A percentile compares a stretch with the other conserved stretches of the same genome.
phyloP scores from a whole-genome alignment of 108 stramenopile genomes.

The Pseudonitzschia delicatissima region DNA sequence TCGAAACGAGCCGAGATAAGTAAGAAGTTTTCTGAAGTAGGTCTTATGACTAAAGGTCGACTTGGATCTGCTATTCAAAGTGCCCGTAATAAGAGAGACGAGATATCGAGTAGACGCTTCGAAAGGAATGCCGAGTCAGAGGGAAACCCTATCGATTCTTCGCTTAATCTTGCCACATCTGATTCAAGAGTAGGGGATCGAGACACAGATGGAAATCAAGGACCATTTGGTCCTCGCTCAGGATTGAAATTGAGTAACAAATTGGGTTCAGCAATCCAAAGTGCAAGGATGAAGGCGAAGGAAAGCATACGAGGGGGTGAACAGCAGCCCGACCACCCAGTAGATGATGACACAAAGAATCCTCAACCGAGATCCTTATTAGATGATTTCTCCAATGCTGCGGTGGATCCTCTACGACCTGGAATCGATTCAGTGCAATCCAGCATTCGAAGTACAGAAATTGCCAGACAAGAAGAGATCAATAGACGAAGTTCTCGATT shows the following conservation, averaged over 20 bases:
- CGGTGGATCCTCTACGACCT: not conserved
- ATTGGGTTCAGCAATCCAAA: slow-evolving; percentile 39
- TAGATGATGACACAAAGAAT: not conserved
- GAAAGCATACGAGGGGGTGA: slow-evolving; percentile 8
- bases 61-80: slow-evolving; percentile 41
- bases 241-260: slow-evolving; percentile 29
- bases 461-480: not conserved
- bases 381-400: not conserved
- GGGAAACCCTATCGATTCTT: not conserved
- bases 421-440: not conserved
- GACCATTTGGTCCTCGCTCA: not conserved
- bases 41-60: slow-evolving; percentile 27
- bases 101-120: slow-evolving; percentile 10
- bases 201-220: not conserved
- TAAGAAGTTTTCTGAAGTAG: slow-evolving; percentile 31
- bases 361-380: not conserved
- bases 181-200: slow-evolving; percentile 1
- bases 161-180: not conserved
- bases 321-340: not conserved
- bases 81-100: slow-evolving; percentile 33
- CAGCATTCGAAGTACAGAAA: not conserved
- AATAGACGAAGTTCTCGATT: slow-evolving; percentile 15
- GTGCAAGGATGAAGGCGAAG: slow-evolving; percentile 14
- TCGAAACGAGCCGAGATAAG: slow-evolving; percentile 22
- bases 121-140: not conserved